Percentiles rank a stretch among this genome's conserved stretches.
These are phyloP conservation scores for Kurtzmaniella quercitrusa DNA, from an alignment of 1,139 yeast species.

Conservation along the genomic window DNA sequence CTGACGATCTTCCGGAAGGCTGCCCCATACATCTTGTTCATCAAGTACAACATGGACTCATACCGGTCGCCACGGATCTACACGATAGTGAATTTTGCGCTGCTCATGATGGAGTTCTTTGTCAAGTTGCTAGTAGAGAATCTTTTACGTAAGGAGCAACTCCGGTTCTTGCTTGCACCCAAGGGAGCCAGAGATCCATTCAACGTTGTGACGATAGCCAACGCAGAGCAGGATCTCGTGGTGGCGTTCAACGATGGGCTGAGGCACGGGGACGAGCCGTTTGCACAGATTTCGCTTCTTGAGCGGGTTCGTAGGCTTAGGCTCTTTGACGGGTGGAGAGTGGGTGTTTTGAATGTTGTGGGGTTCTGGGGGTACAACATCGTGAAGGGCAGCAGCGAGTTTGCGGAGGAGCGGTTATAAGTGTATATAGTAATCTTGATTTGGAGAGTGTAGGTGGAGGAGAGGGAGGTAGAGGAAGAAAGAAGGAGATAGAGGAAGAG, in stretches of 20 bases:
- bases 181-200: conserved; percentile 27
- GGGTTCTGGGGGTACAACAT: conserved; percentile 84
- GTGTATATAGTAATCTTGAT: neutral
- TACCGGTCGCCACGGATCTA: conserved; percentile 61
- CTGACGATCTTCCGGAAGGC: conserved; percentile 61
- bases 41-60: conserved; percentile 64
- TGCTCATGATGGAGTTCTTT: conserved; percentile 63
- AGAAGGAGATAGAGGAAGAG: neutral
- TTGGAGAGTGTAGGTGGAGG: neutral
- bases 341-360: conserved; percentile 70
- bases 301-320: conserved; percentile 25
- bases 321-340: conserved; percentile 88
- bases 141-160: conserved; percentile 76
- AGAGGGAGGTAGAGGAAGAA: neutral
- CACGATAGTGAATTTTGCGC: conserved; percentile 47
- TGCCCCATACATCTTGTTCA: conserved; percentile 69
- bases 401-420: conserved; percentile 37
- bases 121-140: conserved; percentile 87
- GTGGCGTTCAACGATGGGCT: conserved; percentile 37
- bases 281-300: conserved; percentile 6
- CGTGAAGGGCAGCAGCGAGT: conserved; percentile 47
- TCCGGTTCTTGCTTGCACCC: conserved; percentile 51
- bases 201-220: conserved; percentile 35
- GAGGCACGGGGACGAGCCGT: conserved; percentile 11
- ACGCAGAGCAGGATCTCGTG: conserved; percentile 45